Base-by-base conservation (phyloP, 2,329 filamentous ascomycete species). In the Arthrinium puccinioides region DNA sequence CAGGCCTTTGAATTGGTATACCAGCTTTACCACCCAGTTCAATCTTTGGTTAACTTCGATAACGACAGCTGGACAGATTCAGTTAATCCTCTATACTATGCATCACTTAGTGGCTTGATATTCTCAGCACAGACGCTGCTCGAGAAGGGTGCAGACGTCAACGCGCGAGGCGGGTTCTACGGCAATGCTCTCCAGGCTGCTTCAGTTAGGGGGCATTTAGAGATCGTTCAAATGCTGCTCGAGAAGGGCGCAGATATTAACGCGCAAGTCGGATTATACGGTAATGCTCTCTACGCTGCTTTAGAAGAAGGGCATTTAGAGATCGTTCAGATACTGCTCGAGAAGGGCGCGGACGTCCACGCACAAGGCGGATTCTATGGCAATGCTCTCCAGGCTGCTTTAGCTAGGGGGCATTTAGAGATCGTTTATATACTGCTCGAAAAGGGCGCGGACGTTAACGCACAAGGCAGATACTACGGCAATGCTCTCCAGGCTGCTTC, bases 131-230 rank as follows among this genome's bases (percentile, higher is more conserved):
- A 41, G 38, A 37, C 34, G 10, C 37, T 56, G 5, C 32, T 57
- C 5, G 47, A 54, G 13, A 40, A 45, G n/a, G 51, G 50, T 15
- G 52, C 47, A 14, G 37, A 40, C 10, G 21, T 43, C 3, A 31
- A 39, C 29, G 37, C 28, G 6, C 20, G 32, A 32, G 28, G 40
- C 49, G 26, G 37, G 4, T 2, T 4, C 3, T 36, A 38, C 21
- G 44, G 46, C 15, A 50, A 20, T 21, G 45, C 43, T 8, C 23
- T 52, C 4, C 40, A 42, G 13, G 42, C 42, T 9, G 44, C 47
- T 32, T 41, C 44, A 21, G 8, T 3, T 6, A 10, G 32, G 23
- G 43, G 44, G 6, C 26, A 49, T 28, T 6, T 26, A 15, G 33
- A 32, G 16, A 28, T 51, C 5, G 45, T 51, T 1, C 35, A 40